phyloP scores from a whole-genome alignment of 1,284 basidiomycete genomes.

The Wolfiporia cocos region DNA sequence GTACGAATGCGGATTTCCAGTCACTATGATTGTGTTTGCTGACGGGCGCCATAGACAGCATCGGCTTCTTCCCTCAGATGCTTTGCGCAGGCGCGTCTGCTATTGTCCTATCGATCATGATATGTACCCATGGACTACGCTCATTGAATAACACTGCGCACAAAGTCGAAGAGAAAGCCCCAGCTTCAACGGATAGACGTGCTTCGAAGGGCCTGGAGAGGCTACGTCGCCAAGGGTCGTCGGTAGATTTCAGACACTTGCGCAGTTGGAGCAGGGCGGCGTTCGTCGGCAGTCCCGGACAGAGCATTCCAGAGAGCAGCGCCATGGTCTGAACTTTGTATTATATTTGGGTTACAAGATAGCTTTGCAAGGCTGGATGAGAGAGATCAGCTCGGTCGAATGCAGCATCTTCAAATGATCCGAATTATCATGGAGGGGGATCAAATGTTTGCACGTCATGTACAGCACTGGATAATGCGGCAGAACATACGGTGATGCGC shows the following conservation, averaged over 20 bases:
- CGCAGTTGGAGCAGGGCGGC: conserved; percentile 5
- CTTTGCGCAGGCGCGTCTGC: conserved; percentile 35
- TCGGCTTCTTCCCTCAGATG: conserved; percentile 54
- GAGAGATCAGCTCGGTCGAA: too few relatives aligned
- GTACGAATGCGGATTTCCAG: not conserved
- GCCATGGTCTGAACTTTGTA: too few relatives aligned
- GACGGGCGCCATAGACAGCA: conserved; percentile 31
- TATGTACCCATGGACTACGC: too few relatives aligned
- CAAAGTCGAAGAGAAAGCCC: not conserved
- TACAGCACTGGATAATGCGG: too few relatives aligned
- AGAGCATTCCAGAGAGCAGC: too few relatives aligned
- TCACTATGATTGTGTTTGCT: too few relatives aligned
- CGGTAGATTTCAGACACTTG: conserved; percentile 6
- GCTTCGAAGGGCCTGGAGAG: conserved; percentile 5
- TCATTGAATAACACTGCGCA: conserved; percentile 35
- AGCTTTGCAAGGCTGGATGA: too few relatives aligned
- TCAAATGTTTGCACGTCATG: too few relatives aligned
- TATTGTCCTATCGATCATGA: conserved; percentile 35
- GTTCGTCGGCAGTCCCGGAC: not conserved
- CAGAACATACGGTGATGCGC: too few relatives aligned
- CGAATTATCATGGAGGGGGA: too few relatives aligned
- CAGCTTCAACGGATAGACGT: not conserved
- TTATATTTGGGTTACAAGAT: too few relatives aligned
- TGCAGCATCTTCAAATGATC: too few relatives aligned
- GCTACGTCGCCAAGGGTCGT: conserved; percentile 7